Evolutionary conservation across 176 grass and related monocot genomes (phyloP).

Genomic region (Musa schizocarpa): DNA sequence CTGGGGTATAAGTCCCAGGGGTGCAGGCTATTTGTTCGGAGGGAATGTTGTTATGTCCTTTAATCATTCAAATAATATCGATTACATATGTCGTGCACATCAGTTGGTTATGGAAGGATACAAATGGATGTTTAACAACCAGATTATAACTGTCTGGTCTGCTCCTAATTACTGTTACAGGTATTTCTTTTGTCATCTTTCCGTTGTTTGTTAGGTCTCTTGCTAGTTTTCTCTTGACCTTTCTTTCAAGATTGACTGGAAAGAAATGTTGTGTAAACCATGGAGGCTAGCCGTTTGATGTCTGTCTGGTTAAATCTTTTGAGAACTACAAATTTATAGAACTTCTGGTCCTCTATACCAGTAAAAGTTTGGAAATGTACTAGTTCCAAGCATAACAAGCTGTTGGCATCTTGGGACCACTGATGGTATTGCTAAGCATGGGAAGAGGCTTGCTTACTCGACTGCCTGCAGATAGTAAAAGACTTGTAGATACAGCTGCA

Average conservation of each 20-base stretch:
- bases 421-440: neutral
- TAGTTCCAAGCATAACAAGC: neutral
- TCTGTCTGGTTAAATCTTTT: too few species aligned
- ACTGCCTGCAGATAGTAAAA: neutral
- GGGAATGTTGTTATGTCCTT: slow-evolving; percentile 75
- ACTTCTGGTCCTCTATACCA: neutral
- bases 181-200: slow-evolving; percentile 26
- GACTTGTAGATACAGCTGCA: neutral
- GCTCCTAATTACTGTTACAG: slow-evolving; percentile 99
- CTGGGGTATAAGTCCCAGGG: slow-evolving; percentile 94
- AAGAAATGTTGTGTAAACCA: too few species aligned
- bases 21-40: slow-evolving; percentile 91
- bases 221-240: neutral
- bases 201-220: neutral
- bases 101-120: slow-evolving; percentile 51
- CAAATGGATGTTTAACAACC: slow-evolving; percentile 54
- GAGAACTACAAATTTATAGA: neutral
- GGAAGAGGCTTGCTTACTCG: neutral
- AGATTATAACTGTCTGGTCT: slow-evolving; percentile 99
- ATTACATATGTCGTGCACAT: slow-evolving; percentile 98
- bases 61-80: slow-evolving; percentile 89
- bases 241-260: neutral
- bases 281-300: too few species aligned
- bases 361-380: neutral
- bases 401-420: neutral